Conservation (phyloP, 169 alveolate genomes). For the Sarcocystis neurona region DNA sequence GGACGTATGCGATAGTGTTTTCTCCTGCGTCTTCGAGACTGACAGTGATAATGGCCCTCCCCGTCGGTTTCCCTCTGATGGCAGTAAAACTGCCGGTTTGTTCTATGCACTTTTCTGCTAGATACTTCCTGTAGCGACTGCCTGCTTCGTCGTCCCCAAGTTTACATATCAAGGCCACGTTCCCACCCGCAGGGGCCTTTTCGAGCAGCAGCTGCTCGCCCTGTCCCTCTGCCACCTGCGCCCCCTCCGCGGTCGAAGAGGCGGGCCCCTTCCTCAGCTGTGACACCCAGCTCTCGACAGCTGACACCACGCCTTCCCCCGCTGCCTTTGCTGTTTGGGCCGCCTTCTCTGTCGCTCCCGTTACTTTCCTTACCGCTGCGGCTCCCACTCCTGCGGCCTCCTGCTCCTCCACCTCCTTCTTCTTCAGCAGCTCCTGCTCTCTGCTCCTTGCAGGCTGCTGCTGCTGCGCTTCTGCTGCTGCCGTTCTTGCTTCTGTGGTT, state of each 20-base stretch:
- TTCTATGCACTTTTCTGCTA: constrained; percentile 32
- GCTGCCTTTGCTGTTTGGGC: neutral
- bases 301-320: too few species aligned
- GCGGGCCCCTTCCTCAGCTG: neutral
- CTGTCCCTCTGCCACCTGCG: too few species aligned
- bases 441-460: too few species aligned
- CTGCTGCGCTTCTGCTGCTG: neutral
- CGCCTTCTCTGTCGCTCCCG: neutral
- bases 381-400: too few species aligned
- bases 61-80: constrained; percentile 30
- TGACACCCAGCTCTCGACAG: neutral
- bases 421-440: neutral
- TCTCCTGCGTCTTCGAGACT: constrained; percentile 60
- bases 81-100: constrained; percentile 45
- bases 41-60: constrained; percentile 66
- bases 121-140: constrained; percentile 34
- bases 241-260: too few species aligned
- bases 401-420: too few species aligned
- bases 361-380: too few species aligned
- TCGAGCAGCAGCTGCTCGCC: too few species aligned
- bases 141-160: constrained; percentile 65
- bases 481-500: neutral
- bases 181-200: neutral
- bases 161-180: constrained; percentile 61
- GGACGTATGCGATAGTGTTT: constrained; percentile 59